Percentiles rank a stretch among this genome's conserved stretches.
These are phyloP conservation scores for Colletotrichum higginsianum DNA, from an alignment of 2,329 filamentous ascomycete species.

Conservation along the genomic window DNA sequence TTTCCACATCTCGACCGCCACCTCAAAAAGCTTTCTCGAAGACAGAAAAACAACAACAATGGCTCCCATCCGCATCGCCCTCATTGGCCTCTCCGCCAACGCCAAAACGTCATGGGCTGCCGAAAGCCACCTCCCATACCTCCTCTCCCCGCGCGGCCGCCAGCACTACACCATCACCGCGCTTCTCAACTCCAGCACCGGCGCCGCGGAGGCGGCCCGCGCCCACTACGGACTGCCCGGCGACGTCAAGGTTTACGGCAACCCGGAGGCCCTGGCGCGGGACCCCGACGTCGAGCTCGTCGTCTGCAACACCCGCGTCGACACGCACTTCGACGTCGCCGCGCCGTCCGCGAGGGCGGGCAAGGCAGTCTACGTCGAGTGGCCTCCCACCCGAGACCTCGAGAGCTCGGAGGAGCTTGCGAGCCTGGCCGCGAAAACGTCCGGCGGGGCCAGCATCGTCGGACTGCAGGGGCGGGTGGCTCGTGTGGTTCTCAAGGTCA, in stretches of 20 bases:
- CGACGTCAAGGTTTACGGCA: slow-evolving; percentile 63
- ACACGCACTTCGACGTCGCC: slow-evolving; percentile 63
- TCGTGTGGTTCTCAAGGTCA: slow-evolving; percentile 60
- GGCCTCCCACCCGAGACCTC: slow-evolving; percentile 66
- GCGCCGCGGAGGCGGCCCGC: slow-evolving; percentile 61
- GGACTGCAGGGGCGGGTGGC: slow-evolving; percentile 67
- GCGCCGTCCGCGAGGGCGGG: slow-evolving; percentile 65
- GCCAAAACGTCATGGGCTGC: slow-evolving; percentile 69
- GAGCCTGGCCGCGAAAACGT: background rate
- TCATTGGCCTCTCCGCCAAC: slow-evolving; percentile 70
- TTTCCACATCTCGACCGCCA: background rate
- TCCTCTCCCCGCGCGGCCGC: slow-evolving; percentile 62
- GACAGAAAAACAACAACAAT: background rate
- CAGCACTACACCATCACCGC: slow-evolving; percentile 64
- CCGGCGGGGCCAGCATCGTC: slow-evolving; percentile 55
- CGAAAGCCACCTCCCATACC: slow-evolving; percentile 71
- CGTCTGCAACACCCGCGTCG: slow-evolving; percentile 68
- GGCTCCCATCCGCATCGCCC: slow-evolving; percentile 63
- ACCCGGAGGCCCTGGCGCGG: slow-evolving; percentile 62
- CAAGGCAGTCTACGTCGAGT: slow-evolving; percentile 70
- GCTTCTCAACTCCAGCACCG: slow-evolving; percentile 64
- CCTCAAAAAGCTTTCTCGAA: background rate
- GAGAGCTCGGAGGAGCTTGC: slow-evolving; percentile 58
- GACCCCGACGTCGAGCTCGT: slow-evolving; percentile 69
- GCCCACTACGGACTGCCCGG: slow-evolving; percentile 57